Conservation (phyloP, 139 green algal species). For the Marvania coccoides region DNA sequence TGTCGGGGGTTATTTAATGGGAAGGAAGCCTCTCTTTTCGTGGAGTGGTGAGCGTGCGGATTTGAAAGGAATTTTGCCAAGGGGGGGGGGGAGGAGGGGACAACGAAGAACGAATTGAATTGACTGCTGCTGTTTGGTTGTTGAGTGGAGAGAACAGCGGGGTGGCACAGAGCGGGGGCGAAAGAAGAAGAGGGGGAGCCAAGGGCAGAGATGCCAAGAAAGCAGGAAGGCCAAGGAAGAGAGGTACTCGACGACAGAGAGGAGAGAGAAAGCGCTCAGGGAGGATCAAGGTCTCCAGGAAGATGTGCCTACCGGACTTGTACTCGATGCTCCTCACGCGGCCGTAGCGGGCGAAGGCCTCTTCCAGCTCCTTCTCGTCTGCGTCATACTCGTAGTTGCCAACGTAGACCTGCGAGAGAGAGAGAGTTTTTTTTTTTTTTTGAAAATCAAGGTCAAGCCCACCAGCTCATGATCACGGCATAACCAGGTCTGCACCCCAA, state of each 20-base stretch:
- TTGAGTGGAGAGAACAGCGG: not conserved
- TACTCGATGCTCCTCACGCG: conserved; percentile 21
- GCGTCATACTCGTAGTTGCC: conserved; percentile 37
- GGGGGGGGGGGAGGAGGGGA: not conserved
- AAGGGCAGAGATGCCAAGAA: not conserved
- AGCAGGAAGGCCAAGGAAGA: not conserved
- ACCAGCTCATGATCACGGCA: too few species aligned
- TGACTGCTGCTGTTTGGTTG: not conserved
- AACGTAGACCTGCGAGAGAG: conserved; percentile 21
- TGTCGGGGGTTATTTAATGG: not conserved
- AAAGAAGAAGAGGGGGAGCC: not conserved
- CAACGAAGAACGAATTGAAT: not conserved
- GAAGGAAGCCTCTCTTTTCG: too few species aligned
- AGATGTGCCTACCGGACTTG: conserved; percentile 14
- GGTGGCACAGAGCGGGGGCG: not conserved
- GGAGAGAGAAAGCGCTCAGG: not conserved
- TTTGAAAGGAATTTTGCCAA: not conserved
- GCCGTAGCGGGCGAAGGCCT: conserved; percentile 19
- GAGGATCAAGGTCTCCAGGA: not conserved
- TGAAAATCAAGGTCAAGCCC: too few species aligned
- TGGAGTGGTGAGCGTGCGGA: not conserved
- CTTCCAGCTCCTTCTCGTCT: conserved; percentile 21
- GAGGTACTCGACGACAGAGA: too few species aligned
- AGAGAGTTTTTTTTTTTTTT: too few species aligned
- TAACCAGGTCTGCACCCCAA: too few species aligned